Evolutionary conservation across 2,329 filamentous ascomycete species (phyloP), one percentile per base, ranked within the genome.

Genomic region (Trichophyton schoenleinii): DNA sequence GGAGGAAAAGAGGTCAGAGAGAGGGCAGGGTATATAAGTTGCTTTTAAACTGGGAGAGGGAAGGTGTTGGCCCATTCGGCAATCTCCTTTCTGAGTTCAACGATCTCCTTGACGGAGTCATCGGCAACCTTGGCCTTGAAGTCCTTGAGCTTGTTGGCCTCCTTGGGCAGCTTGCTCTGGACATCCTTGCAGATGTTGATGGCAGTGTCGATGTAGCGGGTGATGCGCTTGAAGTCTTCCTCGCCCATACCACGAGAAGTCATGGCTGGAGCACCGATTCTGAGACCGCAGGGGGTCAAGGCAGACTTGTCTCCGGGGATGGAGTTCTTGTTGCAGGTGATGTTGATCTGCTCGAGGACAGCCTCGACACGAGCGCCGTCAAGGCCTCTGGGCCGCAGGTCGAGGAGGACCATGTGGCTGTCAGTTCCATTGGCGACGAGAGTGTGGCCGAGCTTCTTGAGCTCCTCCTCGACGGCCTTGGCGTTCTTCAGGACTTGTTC

Each of bases 261-360:
- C 94, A 99, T 99, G 75, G 94, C 94, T 57, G 94, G 94, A 53
- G 91, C 94, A 72, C 94, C 94, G 70, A 99, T 95, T 69, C 94
- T 90, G 75, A 99, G 87, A 80, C 94, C 94, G 72, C 87, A 90
- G 60, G 94, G 94, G 66, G 90, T 96, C 68, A 99, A 84, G 57
- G 94, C 94, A 63, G 89, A 95, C 83, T 95, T 96, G 83, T 99
- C 94, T 66, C 94, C 94, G 46, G 94, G 94, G 63, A 96, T 94
- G 64, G 89, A 87, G 85, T 99, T 99, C 86, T 99, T 99, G 86
- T 99, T 99, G 84, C 91, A 95, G 65, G 94, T 91, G 75, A 99
- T 95, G 82, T 96, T 95, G 78, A 96, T 94, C 76, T 95, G 88
- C 81, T 99, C 94, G 20, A 99, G 87, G 63, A 99, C 88, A 64